These are phyloP conservation scores for Flueggea neowawraea DNA, from an alignment of 441 rosid species.

Conservation along the genomic window DNA sequence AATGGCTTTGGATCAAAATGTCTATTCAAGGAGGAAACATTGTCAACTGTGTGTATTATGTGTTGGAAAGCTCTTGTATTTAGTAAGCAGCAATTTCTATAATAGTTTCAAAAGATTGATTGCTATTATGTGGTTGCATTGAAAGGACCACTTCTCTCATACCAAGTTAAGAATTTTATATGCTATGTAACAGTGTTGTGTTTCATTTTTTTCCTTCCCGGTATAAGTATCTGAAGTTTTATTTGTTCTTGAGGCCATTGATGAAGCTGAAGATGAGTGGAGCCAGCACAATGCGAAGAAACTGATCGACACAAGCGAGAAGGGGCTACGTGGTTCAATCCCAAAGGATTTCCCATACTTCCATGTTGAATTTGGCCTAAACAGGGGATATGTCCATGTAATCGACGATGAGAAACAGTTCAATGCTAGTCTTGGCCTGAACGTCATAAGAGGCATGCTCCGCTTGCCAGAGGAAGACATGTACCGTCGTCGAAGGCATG, in stretches of 20 bases:
- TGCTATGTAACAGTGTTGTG: too few relatives aligned
- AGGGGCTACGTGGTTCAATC: slow-evolving; percentile 75
- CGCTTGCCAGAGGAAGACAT: slow-evolving; percentile 75
- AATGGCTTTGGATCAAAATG: too few relatives aligned
- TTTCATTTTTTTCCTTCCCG: neutral
- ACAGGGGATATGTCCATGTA: slow-evolving; percentile 81
- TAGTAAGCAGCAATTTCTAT: too few relatives aligned
- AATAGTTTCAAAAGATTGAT: too few relatives aligned
- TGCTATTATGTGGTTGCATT: too few relatives aligned
- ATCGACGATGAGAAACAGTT: slow-evolving; percentile 83
- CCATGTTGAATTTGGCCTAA: slow-evolving; percentile 83
- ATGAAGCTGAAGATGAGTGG: slow-evolving; percentile 96
- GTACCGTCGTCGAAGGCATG: slow-evolving; percentile 61
- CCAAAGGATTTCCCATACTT: slow-evolving; percentile 91
- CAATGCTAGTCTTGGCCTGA: slow-evolving; percentile 70
- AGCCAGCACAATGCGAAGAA: slow-evolving; percentile 96
- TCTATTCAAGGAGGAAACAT: too few relatives aligned
- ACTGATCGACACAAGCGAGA: slow-evolving; percentile 81
- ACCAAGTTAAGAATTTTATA: too few relatives aligned
- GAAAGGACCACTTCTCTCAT: too few relatives aligned
- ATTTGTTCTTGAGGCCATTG: slow-evolving; percentile 46
- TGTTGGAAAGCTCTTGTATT: too few relatives aligned
- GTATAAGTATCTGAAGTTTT: neutral
- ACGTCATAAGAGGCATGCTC: slow-evolving; percentile 89
- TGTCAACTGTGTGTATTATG: too few relatives aligned